Base-by-base conservation (phyloP, 2,329 filamentous ascomycete genomes). In the Truncatella angustata region DNA sequence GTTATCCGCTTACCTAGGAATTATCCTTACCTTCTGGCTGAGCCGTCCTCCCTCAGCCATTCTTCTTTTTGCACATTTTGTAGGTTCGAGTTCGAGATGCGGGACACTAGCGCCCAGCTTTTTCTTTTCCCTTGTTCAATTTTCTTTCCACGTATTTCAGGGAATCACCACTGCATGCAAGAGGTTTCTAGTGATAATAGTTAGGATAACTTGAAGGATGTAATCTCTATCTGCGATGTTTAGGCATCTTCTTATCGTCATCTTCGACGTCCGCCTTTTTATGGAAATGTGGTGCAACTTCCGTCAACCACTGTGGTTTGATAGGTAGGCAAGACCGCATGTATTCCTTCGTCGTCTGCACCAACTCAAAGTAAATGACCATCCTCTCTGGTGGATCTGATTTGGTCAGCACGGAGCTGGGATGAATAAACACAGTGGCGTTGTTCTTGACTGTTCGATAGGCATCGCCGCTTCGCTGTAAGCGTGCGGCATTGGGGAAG, bases 391-490 rank as follows among this genome's bases (percentile, higher is more conserved):
- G 84, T 9, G 92, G 91, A 57, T 93, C 86, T 1, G 82, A 79
- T 54, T 90, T 84, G 74, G 90, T 89, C 56, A 96, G 72, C 39
- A 92, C 90, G 42, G 85, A 89, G 56, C 86, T 91, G 0, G 94
- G 94, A 68, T 99, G 94, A n/a, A 97, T 81, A 67, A 90, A 93
- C 2, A 96, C 91, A 5, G 87, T 90, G 60, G 91, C 86, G 57
- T 88, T 90, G 63, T 88, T 95, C 80, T 96, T 96, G 59, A 97
- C 85, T 0, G 91, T 96, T 18, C 92, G 82, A 71, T 99, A 99
- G 55, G 84, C 88, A 64, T 95, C 88, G 2, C 94, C 94, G 37
- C 88, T 87, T 44, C 89, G 80, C 66, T 94, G 87, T 51, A 99
- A 72, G 3, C 91, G 78, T 1, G 92, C 92, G 0, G 92, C 91